A percentile compares a stretch with the other conserved stretches of the same genome.
Evolutionary conservation across 306 rosid genomes (phyloP).

Genomic region (Medicago truncatula): MtrunA17r5.0-ANR NC_053045.1:32351001-32351500

Average conservation of each 20-base stretch:
- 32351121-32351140: neutral
- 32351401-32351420: conserved; percentile 61
- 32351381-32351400: conserved; percentile 69
- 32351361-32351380: conserved; percentile 75
- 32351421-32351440: conserved; percentile 14
- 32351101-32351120: neutral
- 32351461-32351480: neutral
- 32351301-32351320: neutral
- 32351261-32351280: neutral
- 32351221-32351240: neutral
- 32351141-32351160: neutral
- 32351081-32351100: neutral
- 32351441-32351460: neutral
- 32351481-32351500: conserved; percentile 1
- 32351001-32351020: neutral
- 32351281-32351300: neutral
- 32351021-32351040: neutral
- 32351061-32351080: neutral
- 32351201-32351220: neutral
- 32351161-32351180: neutral
- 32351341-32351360: conserved; percentile 79
- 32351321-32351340: conserved; percentile 18
- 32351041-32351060: neutral
- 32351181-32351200: neutral
- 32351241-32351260: neutral